Conservation (phyloP, 371 early-diverging fungal species). For the Funneliformis caledonium region DNA sequence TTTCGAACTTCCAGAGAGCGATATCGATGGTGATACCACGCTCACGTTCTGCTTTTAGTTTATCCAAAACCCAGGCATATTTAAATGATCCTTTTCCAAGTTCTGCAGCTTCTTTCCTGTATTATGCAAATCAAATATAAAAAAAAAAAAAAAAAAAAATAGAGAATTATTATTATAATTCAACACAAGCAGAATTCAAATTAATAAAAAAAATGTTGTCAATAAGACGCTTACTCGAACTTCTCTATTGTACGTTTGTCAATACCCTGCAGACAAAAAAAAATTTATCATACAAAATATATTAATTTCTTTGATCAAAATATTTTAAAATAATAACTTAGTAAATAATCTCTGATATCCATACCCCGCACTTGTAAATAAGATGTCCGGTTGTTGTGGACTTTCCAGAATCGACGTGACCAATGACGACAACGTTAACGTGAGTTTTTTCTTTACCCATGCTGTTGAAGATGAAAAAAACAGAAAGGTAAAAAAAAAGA, state of each 20-base stretch:
- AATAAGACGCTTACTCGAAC: slow-evolving; percentile 35
- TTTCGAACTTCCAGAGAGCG: slow-evolving; percentile 97
- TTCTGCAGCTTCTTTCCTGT: slow-evolving; percentile 92
- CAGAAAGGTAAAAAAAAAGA: not conserved
- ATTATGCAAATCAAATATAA: not conserved
- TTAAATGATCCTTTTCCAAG: slow-evolving; percentile 99
- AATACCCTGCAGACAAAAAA: slow-evolving; percentile 23
- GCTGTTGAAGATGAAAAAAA: slow-evolving; percentile 3
- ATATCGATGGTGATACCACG: slow-evolving; percentile 98
- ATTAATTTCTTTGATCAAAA: not conserved
- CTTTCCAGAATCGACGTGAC: slow-evolving; percentile 99
- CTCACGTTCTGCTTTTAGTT: slow-evolving; percentile 97
- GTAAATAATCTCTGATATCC: slow-evolving; percentile 50
- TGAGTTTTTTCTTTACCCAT: slow-evolving; percentile 96
- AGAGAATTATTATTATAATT: not conserved
- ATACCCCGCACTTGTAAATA: slow-evolving; percentile 99
- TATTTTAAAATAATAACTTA: not conserved
- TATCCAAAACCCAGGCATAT: slow-evolving; percentile 97
- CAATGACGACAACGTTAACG: slow-evolving; percentile 98
- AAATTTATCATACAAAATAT: too few relatives aligned
- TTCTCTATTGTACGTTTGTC: slow-evolving; percentile 42
- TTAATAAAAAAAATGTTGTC: not conserved
- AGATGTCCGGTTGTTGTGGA: slow-evolving; percentile 96
- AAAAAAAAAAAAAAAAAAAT: slow-evolving; percentile 3
- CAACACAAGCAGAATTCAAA: not conserved